Conservation (phyloP, 2,329 filamentous ascomycete species). For the Didymella keratinophila region DNA sequence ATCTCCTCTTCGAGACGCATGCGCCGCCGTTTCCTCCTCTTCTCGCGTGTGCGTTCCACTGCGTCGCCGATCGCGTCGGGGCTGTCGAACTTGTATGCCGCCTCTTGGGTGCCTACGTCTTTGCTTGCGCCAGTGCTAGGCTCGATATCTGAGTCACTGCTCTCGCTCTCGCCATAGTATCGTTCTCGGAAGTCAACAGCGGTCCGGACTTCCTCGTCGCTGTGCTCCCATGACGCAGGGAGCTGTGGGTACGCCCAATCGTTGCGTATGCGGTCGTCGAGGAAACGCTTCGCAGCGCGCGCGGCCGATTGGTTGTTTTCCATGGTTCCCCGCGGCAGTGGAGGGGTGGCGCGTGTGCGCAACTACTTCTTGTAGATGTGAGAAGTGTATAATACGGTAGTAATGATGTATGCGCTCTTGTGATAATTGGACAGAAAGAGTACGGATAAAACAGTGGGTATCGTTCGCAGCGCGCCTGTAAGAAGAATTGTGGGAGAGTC, state of each 20-base stretch:
- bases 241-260: slow-evolving; percentile 56
- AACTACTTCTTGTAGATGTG: neutral
- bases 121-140: neutral
- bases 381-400: neutral
- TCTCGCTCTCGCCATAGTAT: slow-evolving; percentile 51
- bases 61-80: slow-evolving; percentile 55
- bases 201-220: slow-evolving; percentile 45
- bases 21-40: slow-evolving; percentile 50
- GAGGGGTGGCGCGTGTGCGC: neutral
- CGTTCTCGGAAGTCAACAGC: slow-evolving; percentile 53
- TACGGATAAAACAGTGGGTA: slow-evolving; percentile 18
- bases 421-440: neutral
- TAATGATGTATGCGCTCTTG: neutral
- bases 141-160: slow-evolving; percentile 35
- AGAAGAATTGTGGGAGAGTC: slow-evolving; percentile 6
- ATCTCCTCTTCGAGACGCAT: slow-evolving; percentile 53
- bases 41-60: slow-evolving; percentile 40
- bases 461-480: slow-evolving; percentile 13
- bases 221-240: slow-evolving; percentile 43
- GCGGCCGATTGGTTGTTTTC: slow-evolving; percentile 53
- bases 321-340: slow-evolving; percentile 29
- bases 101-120: slow-evolving; percentile 36
- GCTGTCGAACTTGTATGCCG: slow-evolving; percentile 54
- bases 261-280: slow-evolving; percentile 53
- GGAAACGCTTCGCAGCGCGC: slow-evolving; percentile 52